phyloP scores from a whole-genome alignment of 148 eudicot genomes.

The Amaranthus cruentus region DNA sequence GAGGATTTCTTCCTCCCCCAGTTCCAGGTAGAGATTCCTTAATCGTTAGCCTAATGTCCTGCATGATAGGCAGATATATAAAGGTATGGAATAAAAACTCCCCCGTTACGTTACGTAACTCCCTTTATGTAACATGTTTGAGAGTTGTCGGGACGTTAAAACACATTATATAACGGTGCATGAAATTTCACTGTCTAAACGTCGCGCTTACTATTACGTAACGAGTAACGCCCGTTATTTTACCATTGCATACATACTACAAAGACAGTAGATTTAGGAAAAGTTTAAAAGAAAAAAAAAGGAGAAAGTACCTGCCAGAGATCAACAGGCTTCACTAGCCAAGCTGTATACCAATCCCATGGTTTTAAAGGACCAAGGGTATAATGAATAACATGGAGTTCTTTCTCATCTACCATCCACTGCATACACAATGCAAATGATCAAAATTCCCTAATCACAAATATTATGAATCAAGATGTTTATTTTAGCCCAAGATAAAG shows the following conservation, averaged over 20 bases:
- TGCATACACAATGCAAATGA: constrained; percentile 29
- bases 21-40: constrained; percentile 89
- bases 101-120: not conserved
- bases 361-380: constrained; percentile 98
- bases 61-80: constrained; percentile 23
- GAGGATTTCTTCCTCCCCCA: constrained; percentile 72
- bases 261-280: not conserved
- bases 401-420: constrained; percentile 99
- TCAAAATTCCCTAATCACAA: constrained; percentile 8
- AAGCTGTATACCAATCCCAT: constrained; percentile 99
- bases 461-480: not conserved
- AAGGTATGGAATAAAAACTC: constrained; percentile 12
- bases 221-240: no score
- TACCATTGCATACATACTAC: not conserved
- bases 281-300: constrained; percentile 1
- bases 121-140: no score
- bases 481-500: not conserved
- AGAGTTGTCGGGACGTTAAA: no score
- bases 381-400: constrained; percentile 90
- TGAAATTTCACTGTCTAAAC: not conserved
- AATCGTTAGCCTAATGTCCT: constrained; percentile 71
- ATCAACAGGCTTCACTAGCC: constrained; percentile 98
- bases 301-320: constrained; percentile 78
- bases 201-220: no score
- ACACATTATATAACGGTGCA: not conserved